Percentiles rank a stretch among this genome's conserved stretches.
These are phyloP conservation scores for Salix caprea DNA, from an alignment of 345 rosid species.

Conservation along the genomic window DNA sequence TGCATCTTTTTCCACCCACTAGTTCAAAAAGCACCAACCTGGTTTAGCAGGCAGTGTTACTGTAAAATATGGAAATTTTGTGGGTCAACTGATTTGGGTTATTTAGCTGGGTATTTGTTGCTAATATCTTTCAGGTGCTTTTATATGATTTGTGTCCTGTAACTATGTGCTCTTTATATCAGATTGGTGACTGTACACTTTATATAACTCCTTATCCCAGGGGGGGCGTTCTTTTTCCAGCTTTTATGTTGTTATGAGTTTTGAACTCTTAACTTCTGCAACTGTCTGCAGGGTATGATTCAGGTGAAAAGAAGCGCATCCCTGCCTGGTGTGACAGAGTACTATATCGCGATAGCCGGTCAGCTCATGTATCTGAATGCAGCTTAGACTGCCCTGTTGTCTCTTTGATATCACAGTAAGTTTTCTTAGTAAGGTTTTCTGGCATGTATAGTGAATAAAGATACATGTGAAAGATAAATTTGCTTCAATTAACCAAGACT, in stretches of 20 bases:
- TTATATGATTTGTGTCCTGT: neutral
- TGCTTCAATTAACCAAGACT: neutral
- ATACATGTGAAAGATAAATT: neutral
- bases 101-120: no score
- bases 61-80: neutral
- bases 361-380: slow-evolving; percentile 54
- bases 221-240: neutral
- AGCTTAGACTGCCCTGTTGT: slow-evolving; percentile 89
- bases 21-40: slow-evolving; percentile 77
- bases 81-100: no score
- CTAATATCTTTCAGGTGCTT: no score
- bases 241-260: neutral
- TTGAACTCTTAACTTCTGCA: neutral
- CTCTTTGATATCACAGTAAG: slow-evolving; percentile 67
- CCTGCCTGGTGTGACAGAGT: slow-evolving; percentile 99
- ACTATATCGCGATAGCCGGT: slow-evolving; percentile 80
- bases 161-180: neutral
- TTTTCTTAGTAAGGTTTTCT: slow-evolving; percentile 1
- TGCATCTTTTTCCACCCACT: slow-evolving; percentile 25
- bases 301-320: slow-evolving; percentile 96
- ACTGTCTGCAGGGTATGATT: slow-evolving; percentile 68
- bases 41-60: slow-evolving; percentile 77
- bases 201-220: neutral
- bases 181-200: neutral
- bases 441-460: neutral